These are phyloP conservation scores for Tetracladium maxilliforme DNA, from an alignment of 2,329 filamentous ascomycete genomes.

Conservation along the genomic window DNA sequence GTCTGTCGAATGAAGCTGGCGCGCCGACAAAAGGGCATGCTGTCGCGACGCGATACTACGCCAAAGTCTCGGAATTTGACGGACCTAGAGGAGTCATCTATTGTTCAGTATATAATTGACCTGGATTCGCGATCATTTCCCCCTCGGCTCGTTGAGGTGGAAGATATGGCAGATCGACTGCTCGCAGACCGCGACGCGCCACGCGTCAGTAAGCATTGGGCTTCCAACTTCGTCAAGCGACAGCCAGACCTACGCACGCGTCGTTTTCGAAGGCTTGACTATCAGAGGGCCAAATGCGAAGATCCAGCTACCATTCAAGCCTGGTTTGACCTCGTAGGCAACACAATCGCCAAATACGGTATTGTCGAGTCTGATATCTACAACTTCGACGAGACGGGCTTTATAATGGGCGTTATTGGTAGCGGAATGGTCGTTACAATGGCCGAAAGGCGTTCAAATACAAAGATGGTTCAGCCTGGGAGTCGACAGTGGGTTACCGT, in stretches of 20 bases:
- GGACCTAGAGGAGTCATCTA: no score
- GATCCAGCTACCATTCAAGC: constrained; percentile 3
- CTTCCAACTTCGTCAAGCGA: constrained; percentile 3
- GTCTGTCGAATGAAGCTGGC: no score
- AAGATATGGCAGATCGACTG: constrained; percentile 4
- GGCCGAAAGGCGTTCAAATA: constrained; percentile 5
- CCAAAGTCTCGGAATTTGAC: no score
- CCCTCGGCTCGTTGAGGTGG: constrained; percentile 3
- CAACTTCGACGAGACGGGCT: constrained; percentile 11
- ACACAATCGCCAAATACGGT: constrained; percentile 7
- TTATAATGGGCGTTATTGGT: constrained; percentile 9
- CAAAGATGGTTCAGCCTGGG: constrained; percentile 7
- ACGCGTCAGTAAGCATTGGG: constrained; percentile 3
- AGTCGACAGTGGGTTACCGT: constrained; percentile 12
- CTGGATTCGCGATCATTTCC: constrained; percentile 4
- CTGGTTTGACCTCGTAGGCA: constrained; percentile 5
- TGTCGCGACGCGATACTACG: no score
- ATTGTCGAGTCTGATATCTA: constrained; percentile 7
- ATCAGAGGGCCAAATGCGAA: constrained; percentile 5
- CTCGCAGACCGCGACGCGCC: constrained; percentile 1
- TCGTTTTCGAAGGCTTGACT: constrained; percentile 4
- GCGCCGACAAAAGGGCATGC: no score
- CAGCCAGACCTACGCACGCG: constrained; percentile 2
- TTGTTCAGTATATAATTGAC: no score
- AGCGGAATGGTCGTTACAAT: constrained; percentile 6